phyloP scores from a whole-genome alignment of 2,329 filamentous ascomycete genomes.

The Fusarium euwallaceae region DNA sequence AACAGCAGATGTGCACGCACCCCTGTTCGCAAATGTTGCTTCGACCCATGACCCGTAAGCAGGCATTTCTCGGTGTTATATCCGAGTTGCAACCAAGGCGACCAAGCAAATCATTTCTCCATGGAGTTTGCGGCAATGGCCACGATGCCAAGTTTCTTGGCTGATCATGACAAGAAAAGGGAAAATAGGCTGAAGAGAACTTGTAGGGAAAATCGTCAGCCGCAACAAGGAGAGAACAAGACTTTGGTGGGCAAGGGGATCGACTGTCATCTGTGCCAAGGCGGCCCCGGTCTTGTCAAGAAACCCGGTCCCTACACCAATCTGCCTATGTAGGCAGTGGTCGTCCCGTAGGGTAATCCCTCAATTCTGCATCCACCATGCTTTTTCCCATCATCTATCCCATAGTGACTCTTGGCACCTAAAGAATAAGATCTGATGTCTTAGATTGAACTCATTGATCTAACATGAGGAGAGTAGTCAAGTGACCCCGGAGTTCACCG shows the following conservation, averaged over 20 bases:
- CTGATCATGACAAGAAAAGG: background rate
- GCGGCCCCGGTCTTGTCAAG: background rate
- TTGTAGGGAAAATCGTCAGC: no score
- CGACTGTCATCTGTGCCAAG: background rate
- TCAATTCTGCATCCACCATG: background rate
- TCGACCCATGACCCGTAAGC: background rate
- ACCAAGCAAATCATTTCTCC: constrained; percentile 4
- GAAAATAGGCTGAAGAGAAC: background rate
- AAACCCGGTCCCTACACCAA: background rate
- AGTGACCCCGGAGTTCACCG: background rate
- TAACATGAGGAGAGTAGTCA: background rate
- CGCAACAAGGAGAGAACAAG: background rate
- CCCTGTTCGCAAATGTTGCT: background rate
- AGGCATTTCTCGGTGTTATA: background rate
- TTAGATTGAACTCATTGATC: no score
- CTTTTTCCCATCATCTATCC: background rate
- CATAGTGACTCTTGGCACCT: background rate
- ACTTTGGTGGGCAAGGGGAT: background rate
- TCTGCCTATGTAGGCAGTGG: background rate
- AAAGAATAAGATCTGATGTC: background rate
- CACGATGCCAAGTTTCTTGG: constrained; percentile 1
- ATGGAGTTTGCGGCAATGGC: background rate
- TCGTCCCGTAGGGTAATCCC: background rate
- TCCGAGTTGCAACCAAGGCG: background rate
- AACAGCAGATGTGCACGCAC: background rate